Conservation (phyloP, 345 rosid genomes). For the Eucalyptus guilfoylei region DNA sequence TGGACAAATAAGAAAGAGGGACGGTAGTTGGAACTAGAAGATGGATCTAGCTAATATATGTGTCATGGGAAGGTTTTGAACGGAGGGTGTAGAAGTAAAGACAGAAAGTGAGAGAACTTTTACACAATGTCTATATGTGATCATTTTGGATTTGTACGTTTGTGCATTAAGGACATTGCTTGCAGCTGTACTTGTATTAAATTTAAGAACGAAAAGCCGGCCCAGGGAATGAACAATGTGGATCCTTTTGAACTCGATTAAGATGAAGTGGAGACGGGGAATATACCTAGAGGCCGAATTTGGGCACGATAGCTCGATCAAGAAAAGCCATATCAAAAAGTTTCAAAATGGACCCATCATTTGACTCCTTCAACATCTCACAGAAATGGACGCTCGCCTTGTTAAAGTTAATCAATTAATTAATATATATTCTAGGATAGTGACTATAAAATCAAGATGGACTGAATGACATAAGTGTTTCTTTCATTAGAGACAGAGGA, state of each 20-base stretch:
- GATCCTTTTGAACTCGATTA: neutral
- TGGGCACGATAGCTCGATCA: neutral
- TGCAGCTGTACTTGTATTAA: neutral
- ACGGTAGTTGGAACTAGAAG: neutral
- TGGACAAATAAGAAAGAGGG: neutral
- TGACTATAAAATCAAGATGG: neutral
- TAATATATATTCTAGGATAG: neutral
- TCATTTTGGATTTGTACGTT: neutral
- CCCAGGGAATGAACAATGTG: neutral
- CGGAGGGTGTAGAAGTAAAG: neutral
- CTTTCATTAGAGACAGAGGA: neutral
- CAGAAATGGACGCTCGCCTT: neutral
- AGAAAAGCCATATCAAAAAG: neutral
- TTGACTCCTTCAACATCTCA: neutral
- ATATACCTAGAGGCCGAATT: neutral
- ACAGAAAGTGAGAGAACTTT: neutral
- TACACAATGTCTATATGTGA: neutral
- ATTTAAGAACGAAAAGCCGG: neutral
- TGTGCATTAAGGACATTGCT: neutral
- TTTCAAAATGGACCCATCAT: neutral
- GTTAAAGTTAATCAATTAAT: neutral
- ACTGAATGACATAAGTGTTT: neutral
- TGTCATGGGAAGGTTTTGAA: neutral
- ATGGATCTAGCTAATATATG: neutral
- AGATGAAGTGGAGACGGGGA: neutral